Evolutionary conservation across 306 rosid species (phyloP), one percentile per base, ranked within the genome.

Genomic region (Urtica urens): DNA sequence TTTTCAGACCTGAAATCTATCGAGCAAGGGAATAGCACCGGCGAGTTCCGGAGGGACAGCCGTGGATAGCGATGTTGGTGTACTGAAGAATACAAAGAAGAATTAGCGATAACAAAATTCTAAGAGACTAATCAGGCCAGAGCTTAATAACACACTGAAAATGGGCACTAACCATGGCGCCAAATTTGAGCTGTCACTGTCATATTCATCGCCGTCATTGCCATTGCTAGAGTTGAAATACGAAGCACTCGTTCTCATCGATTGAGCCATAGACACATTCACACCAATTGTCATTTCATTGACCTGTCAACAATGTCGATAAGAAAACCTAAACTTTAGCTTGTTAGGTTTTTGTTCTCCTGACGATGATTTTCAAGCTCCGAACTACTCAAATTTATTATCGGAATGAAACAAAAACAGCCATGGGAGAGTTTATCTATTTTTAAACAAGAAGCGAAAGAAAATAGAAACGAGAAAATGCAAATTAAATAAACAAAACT

Each of bases 21-120:
- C 83, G 19, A 90, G 73, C 79, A 90, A 65, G 55, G 94, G 97
- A 55, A 90, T 69, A 51, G 90, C 97, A 56, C 87, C 87, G n/a
- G 87, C 84, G 4, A 90, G 85, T 60, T 90, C 95, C 18, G 80
- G 76, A 9, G 97, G 94, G 68, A 90, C 59, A 24, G 78, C 65
- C 85, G 73, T 72, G 42, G 95, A 76, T 22, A 72, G 55, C 49
- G 93, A 55, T 15, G 77, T 57, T 30, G 96, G 87, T 1, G 99
- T 92, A 51, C 99, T 90, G 73, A 57, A 53, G 56, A 29, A 64
- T 44, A 58, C 53, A 59, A 39, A 30, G 43, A 21, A 23, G 22
- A 46, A 22, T 10, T 53, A 43, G 6, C 0, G 50, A 22, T 19
- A 28, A 26, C 1, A 15, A 6, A 19, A 15, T 1, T 26, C n/a